Percentiles rank a stretch among this genome's conserved stretches.
Conservation (phyloP, 192 early-diverging fungal genomes). For the Lunasporangiospora selenospora region DNA sequence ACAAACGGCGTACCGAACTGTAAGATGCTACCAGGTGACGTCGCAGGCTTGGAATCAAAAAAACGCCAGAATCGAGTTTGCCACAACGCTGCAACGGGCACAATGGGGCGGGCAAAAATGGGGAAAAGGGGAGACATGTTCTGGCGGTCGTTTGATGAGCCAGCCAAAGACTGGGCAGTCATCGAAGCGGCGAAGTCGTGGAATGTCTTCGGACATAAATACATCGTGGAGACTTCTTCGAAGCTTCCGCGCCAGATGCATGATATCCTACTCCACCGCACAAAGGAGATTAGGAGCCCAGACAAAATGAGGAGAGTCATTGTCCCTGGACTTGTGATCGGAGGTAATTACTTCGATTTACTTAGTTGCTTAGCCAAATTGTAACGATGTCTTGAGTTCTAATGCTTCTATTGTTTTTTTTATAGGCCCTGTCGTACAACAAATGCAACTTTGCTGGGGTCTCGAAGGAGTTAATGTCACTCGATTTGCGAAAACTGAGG, state of each 20-base stretch:
- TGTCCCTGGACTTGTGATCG: no score
- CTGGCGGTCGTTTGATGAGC: slow-evolving; percentile 15
- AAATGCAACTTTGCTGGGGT: no score
- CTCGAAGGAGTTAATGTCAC: no score
- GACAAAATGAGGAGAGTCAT: background rate
- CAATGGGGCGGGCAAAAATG: background rate
- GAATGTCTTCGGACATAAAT: slow-evolving; percentile 5
- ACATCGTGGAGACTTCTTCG: slow-evolving; percentile 7
- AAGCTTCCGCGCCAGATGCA: slow-evolving; percentile 21
- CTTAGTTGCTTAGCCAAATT: no score
- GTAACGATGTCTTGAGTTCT: no score
- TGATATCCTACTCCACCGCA: slow-evolving; percentile 10
- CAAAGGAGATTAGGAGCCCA: slow-evolving; percentile 3
- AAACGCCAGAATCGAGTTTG: slow-evolving; percentile 9
- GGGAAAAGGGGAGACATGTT: slow-evolving; percentile 19
- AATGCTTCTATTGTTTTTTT: no score
- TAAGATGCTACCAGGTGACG: slow-evolving; percentile 7
- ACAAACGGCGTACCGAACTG: slow-evolving; percentile 1
- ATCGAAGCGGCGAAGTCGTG: slow-evolving; percentile 11
- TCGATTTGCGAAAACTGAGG: no score
- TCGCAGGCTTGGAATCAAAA: slow-evolving; percentile 4
- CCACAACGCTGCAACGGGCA: no score
- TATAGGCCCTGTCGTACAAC: no score
- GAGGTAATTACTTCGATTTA: no score
- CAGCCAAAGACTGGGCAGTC: slow-evolving; percentile 13